Base-by-base conservation (phyloP, 192 early-diverging fungal genomes). In the Rhizophagus clarus region DNA sequence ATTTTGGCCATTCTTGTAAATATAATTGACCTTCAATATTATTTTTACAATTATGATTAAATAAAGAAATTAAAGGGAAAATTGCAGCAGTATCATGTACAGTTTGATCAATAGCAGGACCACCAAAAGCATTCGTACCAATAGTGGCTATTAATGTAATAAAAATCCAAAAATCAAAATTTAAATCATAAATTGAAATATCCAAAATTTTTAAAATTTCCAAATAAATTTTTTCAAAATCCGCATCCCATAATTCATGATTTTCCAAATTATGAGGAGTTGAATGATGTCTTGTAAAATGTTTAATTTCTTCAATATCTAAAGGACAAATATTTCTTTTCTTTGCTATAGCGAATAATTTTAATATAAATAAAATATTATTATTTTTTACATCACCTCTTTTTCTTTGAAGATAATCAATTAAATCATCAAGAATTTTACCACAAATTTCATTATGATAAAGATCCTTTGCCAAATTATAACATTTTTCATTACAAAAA, bases 141-240 rank as follows among this genome's bases (percentile, higher is more conserved):
- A 73, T 5, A n/a, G 51, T 56, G 5, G 72, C 26, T 10, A 73
- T 73, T 42, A 73, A 73, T 11, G 72, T 73, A 24, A 72, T 72
- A 49, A 72, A 72, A 45, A 72, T 10, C 71, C 71, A 72, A 72
- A 72, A 72, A 72, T 72, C 71, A 72, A 45, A 72, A 51, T 72
- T 34, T 72, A 72, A 7, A 51, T 72, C 45, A 72, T 72, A 72
- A 45, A 72, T 45, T 45, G 71, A 72, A 72, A 72, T 72, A 24
- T 72, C 45, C 3, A 49, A 42, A 14, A 72, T 4, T 72, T 72
- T 72, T 29, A 72, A 72, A 40, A 72, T 72, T 40, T 72, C 71
- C 3, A 72, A 28, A 72, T 72, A 72, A 40, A 72, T 28, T 49
- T n/a, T 72, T 73, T 49, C 72, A 29, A 45, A 73, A 45, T 73